Percentiles rank a stretch among this genome's conserved stretches.
Evolutionary conservation across 2,329 filamentous ascomycete species (phyloP).

Genomic region (Corynespora cassiicola): DNA sequence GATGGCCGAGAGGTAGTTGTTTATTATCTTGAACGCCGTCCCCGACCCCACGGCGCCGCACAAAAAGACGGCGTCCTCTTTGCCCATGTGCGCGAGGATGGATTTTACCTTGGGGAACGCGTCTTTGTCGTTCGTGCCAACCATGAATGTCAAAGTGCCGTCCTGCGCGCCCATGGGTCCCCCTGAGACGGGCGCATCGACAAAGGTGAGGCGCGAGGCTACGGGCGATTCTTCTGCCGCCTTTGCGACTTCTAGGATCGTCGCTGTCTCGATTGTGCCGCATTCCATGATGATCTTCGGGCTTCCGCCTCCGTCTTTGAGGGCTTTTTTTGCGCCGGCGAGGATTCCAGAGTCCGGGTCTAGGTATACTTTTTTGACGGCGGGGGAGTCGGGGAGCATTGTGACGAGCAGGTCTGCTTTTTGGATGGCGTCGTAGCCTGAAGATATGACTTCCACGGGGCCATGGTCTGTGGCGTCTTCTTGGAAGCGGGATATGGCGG

Average conservation of each 20-base stretch:
- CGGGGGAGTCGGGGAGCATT: conserved; percentile 48
- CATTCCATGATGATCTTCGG: conserved; percentile 86
- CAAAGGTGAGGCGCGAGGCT: conserved; percentile 72
- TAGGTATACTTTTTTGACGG: conserved; percentile 50
- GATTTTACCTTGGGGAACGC: conserved; percentile 64
- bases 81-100: conserved; percentile 81
- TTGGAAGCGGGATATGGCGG: conserved; percentile 47
- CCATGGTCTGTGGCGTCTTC: conserved; percentile 43
- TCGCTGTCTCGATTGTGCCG: conserved; percentile 93
- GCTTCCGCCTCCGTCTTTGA: conserved; percentile 17
- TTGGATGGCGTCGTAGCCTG: conserved; percentile 48
- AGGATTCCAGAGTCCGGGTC: conserved; percentile 49
- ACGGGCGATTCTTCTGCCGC: conserved; percentile 58
- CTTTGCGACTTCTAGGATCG: conserved; percentile 79
- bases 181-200: conserved; percentile 94
- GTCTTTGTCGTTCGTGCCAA: conserved; percentile 65
- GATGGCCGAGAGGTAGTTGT: conserved; percentile 93
- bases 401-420: conserved; percentile 49
- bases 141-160: conserved; percentile 91
- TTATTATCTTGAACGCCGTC: conserved; percentile 88
- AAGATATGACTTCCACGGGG: conserved; percentile 43
- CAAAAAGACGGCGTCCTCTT: conserved; percentile 72
- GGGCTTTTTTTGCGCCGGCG: conserved; percentile 45
- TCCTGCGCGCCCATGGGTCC: conserved; percentile 88
- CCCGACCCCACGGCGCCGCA: conserved; percentile 84